Percentiles rank a stretch among this genome's conserved stretches.
These are phyloP conservation scores for Tephrocybe sp. DNA, from an alignment of 768 basidiomycete species.

Conservation along the genomic window DNA sequence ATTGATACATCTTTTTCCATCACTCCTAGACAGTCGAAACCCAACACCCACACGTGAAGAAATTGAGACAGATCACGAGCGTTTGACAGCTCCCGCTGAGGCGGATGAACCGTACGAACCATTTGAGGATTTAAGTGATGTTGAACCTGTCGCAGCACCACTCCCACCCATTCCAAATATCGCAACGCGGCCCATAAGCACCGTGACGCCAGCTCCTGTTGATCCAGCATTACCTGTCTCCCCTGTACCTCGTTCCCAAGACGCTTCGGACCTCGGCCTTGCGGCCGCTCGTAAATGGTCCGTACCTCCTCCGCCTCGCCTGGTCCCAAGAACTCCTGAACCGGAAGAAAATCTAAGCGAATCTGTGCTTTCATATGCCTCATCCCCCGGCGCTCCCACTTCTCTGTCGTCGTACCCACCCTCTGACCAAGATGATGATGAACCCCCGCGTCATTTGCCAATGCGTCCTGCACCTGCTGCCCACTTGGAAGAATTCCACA, in stretches of 20 bases:
- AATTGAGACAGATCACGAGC: slow-evolving; percentile 11
- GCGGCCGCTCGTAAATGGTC: slow-evolving; percentile 8
- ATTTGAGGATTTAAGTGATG: slow-evolving; percentile 5
- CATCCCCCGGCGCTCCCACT: neutral
- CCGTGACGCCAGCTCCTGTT: slow-evolving; percentile 1
- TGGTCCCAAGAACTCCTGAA: slow-evolving; percentile 28
- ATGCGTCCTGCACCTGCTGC: slow-evolving; percentile 8
- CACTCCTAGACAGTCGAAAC: slow-evolving; percentile 14
- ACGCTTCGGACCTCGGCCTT: neutral
- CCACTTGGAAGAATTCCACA: slow-evolving; percentile 10
- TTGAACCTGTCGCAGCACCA: slow-evolving; percentile 14
- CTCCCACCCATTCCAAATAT: slow-evolving; percentile 15
- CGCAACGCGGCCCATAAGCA: slow-evolving; percentile 12
- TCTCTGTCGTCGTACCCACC: slow-evolving; percentile 2
- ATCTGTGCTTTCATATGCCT: slow-evolving; percentile 2
- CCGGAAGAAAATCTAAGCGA: slow-evolving; percentile 22
- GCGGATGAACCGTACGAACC: slow-evolving; percentile 7
- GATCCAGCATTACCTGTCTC: slow-evolving; percentile 8
- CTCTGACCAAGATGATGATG: slow-evolving; percentile 17
- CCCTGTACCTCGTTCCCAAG: slow-evolving; percentile 4
- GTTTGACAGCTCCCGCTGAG: slow-evolving; percentile 2
- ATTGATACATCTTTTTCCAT: slow-evolving; percentile 25
- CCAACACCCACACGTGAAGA: slow-evolving; percentile 4
- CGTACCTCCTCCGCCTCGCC: slow-evolving; percentile 21
- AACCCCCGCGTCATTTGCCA: slow-evolving; percentile 14